Conservation (phyloP, 2,329 filamentous ascomycete genomes). For the Alternaria infectoria region DNA sequence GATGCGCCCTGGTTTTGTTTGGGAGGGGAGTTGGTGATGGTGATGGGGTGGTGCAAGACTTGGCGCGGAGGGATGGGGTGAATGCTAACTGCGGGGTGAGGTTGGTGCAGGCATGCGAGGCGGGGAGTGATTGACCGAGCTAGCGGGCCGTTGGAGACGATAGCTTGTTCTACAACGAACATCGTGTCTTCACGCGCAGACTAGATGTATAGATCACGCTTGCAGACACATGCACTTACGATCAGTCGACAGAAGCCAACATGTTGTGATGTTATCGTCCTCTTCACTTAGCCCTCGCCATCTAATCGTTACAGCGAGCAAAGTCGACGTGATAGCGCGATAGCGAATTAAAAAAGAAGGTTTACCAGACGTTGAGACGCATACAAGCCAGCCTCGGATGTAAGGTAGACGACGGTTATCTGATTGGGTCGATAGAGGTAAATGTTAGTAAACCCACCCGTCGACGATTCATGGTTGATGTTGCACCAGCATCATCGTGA, state of each 20-base stretch:
- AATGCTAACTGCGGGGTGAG: background rate
- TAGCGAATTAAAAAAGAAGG: background rate
- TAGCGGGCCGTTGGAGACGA: background rate
- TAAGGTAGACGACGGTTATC: background rate
- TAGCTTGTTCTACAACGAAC: background rate
- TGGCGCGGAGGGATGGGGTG: background rate
- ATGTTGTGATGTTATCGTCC: background rate
- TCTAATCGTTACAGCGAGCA: background rate
- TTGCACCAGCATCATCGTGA: constrained; percentile 4
- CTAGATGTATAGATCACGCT: too few relatives aligned
- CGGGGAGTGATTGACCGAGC: background rate
- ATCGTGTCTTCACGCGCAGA: too few relatives aligned
- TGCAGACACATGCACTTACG: too few relatives aligned
- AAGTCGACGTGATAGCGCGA: background rate
- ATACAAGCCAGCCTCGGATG: background rate
- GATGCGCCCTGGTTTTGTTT: background rate
- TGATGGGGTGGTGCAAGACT: background rate
- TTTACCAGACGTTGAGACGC: background rate
- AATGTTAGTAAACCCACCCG: background rate
- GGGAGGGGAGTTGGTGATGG: background rate
- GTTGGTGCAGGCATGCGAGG: constrained; percentile 25
- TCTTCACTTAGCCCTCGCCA: background rate
- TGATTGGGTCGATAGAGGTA: background rate
- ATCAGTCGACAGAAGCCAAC: background rate
- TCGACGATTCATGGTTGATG: background rate